phyloP scores from a whole-genome alignment of 345 rosid genomes.

The Cardamine occulta region DNA sequence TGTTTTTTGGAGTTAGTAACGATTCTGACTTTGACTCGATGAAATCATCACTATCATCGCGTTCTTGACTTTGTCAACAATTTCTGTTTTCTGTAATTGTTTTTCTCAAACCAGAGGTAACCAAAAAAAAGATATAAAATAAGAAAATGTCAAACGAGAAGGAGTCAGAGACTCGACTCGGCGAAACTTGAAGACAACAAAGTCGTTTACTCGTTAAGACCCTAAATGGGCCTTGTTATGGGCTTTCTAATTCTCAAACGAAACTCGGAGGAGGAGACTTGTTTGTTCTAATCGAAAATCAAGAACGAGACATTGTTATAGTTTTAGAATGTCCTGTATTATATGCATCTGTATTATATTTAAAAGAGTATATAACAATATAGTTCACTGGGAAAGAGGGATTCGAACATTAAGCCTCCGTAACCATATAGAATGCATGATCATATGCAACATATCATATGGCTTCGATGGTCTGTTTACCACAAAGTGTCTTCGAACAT shows the following conservation, averaged over 20 bases:
- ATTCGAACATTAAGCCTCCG: constrained; percentile 60
- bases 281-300: not conserved
- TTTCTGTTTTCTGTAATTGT: not conserved
- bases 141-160: constrained; percentile 11
- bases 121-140: not conserved
- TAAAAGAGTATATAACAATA: not conserved
- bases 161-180: constrained; percentile 2
- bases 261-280: constrained; percentile 3
- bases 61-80: constrained; percentile 39
- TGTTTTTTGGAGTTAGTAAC: constrained; percentile 10
- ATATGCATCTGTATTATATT: constrained; percentile 13
- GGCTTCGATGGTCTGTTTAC: constrained; percentile 65
- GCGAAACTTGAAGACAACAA: not conserved
- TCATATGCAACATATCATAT: constrained; percentile 66
- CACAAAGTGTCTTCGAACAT: constrained; percentile 56
- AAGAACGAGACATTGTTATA: constrained; percentile 3
- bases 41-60: constrained; percentile 17
- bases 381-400: constrained; percentile 30
- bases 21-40: constrained; percentile 37
- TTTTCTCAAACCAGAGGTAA: constrained; percentile 1
- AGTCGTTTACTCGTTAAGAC: not conserved
- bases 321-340: not conserved
- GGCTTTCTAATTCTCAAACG: constrained; percentile 5
- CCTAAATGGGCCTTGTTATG: constrained; percentile 17
- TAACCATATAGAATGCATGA: constrained; percentile 71